Evolutionary conservation across 805 yeast genomes (phyloP).

Genomic region (Saccharomycopsis malanga): DNA sequence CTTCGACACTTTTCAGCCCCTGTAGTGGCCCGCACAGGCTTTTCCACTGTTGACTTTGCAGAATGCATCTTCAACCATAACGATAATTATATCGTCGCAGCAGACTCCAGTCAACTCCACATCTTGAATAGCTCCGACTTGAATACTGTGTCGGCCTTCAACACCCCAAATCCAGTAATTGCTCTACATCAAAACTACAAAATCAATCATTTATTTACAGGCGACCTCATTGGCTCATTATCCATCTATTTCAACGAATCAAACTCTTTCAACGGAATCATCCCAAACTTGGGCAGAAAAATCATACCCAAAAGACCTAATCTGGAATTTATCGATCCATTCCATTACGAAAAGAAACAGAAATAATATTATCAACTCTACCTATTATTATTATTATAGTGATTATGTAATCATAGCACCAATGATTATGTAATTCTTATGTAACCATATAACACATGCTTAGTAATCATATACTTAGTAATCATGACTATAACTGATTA

Average conservation of each 20-base stretch:
- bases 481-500: too few species aligned
- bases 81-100: background rate
- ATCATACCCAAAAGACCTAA: background rate
- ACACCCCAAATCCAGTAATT: background rate
- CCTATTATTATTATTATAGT: too few species aligned
- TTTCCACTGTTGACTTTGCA: background rate
- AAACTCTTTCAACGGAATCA: constrained; percentile 1
- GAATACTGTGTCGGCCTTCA: background rate
- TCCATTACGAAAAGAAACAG: background rate
- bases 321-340: background rate
- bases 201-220: constrained; percentile 46
- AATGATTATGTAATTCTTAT: too few species aligned
- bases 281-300: background rate
- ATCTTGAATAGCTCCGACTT: background rate
- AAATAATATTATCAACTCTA: too few species aligned
- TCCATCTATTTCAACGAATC: background rate
- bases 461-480: too few species aligned
- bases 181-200: constrained; percentile 1
- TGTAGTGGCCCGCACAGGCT: background rate
- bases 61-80: background rate
- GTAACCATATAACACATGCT: too few species aligned
- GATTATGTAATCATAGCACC: too few species aligned
- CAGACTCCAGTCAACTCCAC: background rate
- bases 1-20: background rate
- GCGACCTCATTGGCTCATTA: constrained; percentile 43